A percentile compares a stretch with the other conserved stretches of the same genome.
These are phyloP conservation scores for Oryza glaberrima DNA, from an alignment of 176 grass and related monocot species.

Conservation along the genomic window DNA sequence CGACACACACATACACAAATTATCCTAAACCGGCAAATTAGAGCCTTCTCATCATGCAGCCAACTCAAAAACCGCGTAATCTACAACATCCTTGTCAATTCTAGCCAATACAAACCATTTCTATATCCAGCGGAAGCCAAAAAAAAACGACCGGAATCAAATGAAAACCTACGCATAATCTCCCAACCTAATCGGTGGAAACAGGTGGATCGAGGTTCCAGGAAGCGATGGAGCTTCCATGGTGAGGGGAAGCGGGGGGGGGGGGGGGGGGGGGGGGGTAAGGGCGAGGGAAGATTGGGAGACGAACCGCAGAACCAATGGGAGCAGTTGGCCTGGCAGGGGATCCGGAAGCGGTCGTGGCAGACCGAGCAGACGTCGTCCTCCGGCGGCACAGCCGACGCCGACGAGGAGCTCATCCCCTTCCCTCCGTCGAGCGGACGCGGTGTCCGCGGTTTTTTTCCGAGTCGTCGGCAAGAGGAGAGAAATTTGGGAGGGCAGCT, in stretches of 20 bases:
- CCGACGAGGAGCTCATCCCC: constrained; percentile 44
- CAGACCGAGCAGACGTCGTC: constrained; percentile 90
- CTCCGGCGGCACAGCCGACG: constrained; percentile 70
- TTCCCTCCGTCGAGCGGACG: not conserved
- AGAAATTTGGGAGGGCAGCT: too few relatives aligned
- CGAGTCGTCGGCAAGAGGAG: constrained; percentile 12
- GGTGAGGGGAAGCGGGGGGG: not conserved
- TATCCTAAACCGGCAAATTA: not conserved
- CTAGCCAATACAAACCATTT: not conserved
- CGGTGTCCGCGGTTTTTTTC: constrained; percentile 6
- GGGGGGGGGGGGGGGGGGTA: not conserved
- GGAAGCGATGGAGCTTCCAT: not conserved
- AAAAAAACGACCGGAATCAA: not conserved
- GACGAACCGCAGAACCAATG: constrained; percentile 95
- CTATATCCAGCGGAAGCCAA: not conserved
- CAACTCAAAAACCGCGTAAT: not conserved
- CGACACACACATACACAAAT: not conserved
- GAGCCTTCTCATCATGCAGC: not conserved
- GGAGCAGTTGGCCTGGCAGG: constrained; percentile 95
- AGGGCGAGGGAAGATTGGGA: not conserved
- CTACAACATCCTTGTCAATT: not conserved
- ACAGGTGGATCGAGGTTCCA: not conserved
- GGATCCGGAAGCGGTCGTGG: constrained; percentile 77
- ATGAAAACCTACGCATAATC: not conserved
- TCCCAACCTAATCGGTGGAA: not conserved